A percentile compares a stretch with the other conserved stretches of the same genome.
These are phyloP conservation scores for Neurospora sp. DNA, from an alignment of 495 filamentous ascomycete genomes.

Conservation along the genomic window DNA sequence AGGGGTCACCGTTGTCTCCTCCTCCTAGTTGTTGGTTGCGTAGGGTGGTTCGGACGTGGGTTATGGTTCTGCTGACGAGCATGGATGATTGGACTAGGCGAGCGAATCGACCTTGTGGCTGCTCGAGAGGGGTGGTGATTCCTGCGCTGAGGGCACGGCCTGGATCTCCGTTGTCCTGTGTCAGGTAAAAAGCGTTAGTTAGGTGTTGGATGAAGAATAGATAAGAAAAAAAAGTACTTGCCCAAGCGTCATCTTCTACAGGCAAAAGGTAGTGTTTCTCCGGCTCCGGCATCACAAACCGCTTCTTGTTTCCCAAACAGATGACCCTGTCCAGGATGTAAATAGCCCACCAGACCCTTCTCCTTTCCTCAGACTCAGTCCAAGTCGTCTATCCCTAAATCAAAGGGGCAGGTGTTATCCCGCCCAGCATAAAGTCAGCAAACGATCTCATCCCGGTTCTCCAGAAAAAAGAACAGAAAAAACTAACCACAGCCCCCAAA, in stretches of 20 bases:
- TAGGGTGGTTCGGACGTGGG: slow-evolving; percentile 10
- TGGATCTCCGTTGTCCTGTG: slow-evolving; percentile 21
- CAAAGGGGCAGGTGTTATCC: not conserved
- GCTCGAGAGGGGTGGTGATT: slow-evolving; percentile 13
- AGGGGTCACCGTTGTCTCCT: not conserved
- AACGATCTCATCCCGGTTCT: not conserved
- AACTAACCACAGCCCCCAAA: slow-evolving; percentile 23
- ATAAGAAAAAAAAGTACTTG: slow-evolving; percentile 7
- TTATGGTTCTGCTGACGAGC: slow-evolving; percentile 18
- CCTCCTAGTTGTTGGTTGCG: not conserved
- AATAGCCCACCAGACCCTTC: slow-evolving; percentile 42
- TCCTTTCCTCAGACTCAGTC: slow-evolving; percentile 41
- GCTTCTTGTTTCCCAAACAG: slow-evolving; percentile 33
- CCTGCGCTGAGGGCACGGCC: slow-evolving; percentile 1
- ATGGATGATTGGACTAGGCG: slow-evolving; percentile 28
- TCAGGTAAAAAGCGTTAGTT: not conserved
- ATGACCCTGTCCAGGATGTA: slow-evolving; percentile 38
- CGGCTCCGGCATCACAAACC: slow-evolving; percentile 33
- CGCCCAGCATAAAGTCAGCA: slow-evolving; percentile 1
- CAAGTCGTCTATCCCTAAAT: slow-evolving; percentile 22
- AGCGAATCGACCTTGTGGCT: slow-evolving; percentile 25
- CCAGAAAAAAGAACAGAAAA: not conserved
- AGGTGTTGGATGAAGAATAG: not conserved
- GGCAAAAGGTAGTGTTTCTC: slow-evolving; percentile 28
- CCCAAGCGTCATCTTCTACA: slow-evolving; percentile 35